A percentile compares a stretch with the other conserved stretches of the same genome.
Conservation (phyloP, 2,329 filamentous ascomycete genomes). For the Sporothrix phasma region DNA sequence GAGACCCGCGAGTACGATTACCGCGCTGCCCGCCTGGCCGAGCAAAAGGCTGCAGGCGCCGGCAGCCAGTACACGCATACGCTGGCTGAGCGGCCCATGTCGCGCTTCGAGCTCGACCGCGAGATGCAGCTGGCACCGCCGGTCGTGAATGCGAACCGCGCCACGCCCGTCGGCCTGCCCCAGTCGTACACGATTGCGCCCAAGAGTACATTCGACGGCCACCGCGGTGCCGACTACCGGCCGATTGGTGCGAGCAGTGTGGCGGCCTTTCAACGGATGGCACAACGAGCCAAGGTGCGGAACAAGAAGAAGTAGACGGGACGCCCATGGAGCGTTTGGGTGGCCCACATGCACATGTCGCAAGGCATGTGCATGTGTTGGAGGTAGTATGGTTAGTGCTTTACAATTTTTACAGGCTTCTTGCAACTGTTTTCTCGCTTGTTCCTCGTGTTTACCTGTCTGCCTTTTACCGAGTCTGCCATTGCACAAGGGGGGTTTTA, state of each 20-base stretch:
- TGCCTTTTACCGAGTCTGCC: not conserved
- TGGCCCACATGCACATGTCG: no score
- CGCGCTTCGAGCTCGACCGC: constrained; percentile 40
- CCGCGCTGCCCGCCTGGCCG: constrained; percentile 43
- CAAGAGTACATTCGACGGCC: constrained; percentile 49
- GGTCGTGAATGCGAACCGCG: constrained; percentile 42
- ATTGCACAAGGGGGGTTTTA: not conserved
- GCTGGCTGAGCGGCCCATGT: constrained; percentile 32
- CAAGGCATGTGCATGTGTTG: no score
- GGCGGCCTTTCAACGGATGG: constrained; percentile 57
- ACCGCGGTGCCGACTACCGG: constrained; percentile 41
- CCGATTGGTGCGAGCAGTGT: constrained; percentile 54
- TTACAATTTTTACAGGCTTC: no score
- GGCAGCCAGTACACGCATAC: constrained; percentile 39
- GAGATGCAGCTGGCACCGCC: constrained; percentile 50
- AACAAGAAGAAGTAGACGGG: constrained; percentile 19
- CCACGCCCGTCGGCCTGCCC: constrained; percentile 44
- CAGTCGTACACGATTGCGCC: constrained; percentile 51
- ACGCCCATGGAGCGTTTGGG: not conserved
- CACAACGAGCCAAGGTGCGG: constrained; percentile 44
- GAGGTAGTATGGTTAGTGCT: no score
- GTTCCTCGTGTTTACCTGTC: no score
- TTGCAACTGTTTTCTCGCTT: no score
- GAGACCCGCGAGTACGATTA: constrained; percentile 55
- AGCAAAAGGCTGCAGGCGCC: constrained; percentile 22